Evolutionary conservation across 805 yeast genomes (phyloP).

Genomic region (Suhomyces canberraensis): DNA sequence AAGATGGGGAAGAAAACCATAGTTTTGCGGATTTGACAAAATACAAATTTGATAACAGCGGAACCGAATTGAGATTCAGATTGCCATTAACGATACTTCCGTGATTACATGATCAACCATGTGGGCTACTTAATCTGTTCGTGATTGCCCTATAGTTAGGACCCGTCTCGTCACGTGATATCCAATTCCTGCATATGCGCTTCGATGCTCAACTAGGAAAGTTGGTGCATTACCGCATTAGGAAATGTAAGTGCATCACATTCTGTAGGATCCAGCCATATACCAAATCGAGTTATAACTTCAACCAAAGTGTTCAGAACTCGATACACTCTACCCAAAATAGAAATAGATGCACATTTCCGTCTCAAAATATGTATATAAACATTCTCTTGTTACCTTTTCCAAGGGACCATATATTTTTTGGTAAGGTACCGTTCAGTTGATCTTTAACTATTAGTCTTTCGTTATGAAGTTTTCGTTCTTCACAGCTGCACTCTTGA

Average conservation of each 20-base stretch:
- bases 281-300: background rate
- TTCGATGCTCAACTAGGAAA: no score
- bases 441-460: background rate
- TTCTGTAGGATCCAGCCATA: background rate
- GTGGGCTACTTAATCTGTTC: no score
- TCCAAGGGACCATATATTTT: no score
- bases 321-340: no score
- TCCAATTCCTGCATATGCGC: background rate
- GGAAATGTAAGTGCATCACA: constrained; percentile 1
- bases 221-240: background rate
- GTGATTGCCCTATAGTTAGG: no score
- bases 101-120: no score
- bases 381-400: no score
- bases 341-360: no score
- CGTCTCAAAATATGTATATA: no score
- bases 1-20: background rate
- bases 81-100: constrained; percentile 20
- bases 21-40: constrained; percentile 4
- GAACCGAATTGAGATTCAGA: constrained; percentile 28
- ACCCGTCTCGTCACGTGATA: background rate
- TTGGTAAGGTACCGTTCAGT: no score
- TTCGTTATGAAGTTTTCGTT: constrained; percentile 9
- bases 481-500: constrained; percentile 4
- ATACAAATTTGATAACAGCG: constrained; percentile 23
- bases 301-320: background rate